Percentiles rank a stretch among this genome's conserved stretches.
Evolutionary conservation across 2,329 filamentous ascomycete species (phyloP).

Genomic region (Xylaria sp.): DNA sequence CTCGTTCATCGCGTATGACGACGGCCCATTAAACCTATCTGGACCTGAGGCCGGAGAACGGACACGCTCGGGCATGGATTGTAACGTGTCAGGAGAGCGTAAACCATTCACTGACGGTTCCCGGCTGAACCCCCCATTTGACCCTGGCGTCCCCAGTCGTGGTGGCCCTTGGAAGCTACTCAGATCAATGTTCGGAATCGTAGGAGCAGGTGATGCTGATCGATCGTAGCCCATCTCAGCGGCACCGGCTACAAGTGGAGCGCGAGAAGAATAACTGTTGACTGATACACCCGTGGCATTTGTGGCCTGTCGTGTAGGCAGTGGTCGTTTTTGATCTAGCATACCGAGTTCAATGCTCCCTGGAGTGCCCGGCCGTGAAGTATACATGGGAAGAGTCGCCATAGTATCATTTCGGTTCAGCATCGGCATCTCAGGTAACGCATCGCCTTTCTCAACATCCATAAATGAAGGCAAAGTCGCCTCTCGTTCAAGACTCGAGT

Average conservation of each 20-base stretch:
- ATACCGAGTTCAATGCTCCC: constrained; percentile 63
- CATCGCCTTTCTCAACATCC: constrained; percentile 60
- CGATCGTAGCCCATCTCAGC: constrained; percentile 68
- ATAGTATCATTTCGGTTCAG: constrained; percentile 70
- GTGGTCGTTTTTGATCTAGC: constrained; percentile 63
- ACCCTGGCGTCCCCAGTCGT: constrained; percentile 53
- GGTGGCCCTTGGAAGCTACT: constrained; percentile 48
- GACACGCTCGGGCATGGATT: constrained; percentile 50
- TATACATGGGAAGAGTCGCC: constrained; percentile 70
- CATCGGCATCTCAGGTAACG: constrained; percentile 68
- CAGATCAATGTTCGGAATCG: constrained; percentile 50
- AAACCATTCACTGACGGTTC: constrained; percentile 43
- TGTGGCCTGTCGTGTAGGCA: constrained; percentile 54
- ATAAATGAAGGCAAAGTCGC: constrained; percentile 76
- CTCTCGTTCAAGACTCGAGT: constrained; percentile 62
- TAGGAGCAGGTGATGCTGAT: constrained; percentile 53
- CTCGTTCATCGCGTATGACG: constrained; percentile 23
- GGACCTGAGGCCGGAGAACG: constrained; percentile 50
- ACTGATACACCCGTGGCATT: constrained; percentile 66
- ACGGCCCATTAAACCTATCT: constrained; percentile 43
- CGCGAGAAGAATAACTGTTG: constrained; percentile 72
- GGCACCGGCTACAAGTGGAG: constrained; percentile 69
- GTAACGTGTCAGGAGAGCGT: constrained; percentile 45
- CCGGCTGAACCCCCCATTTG: constrained; percentile 50
- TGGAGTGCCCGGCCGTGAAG: constrained; percentile 67